Evolutionary conservation across 441 rosid genomes (phyloP).

Genomic region (Kokia cookei): DNA sequence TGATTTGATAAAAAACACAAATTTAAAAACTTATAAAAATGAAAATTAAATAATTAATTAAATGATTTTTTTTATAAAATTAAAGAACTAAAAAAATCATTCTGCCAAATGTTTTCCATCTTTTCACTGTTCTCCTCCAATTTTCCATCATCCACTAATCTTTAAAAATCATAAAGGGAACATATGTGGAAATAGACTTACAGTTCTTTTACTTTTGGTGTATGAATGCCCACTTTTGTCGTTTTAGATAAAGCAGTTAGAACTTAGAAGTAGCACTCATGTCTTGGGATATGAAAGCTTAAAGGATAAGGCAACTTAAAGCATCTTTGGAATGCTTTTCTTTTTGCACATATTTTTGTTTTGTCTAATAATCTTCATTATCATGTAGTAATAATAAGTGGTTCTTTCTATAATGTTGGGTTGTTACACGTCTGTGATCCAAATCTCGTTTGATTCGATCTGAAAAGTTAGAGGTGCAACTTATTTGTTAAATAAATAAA

Average conservation of each 20-base stretch:
- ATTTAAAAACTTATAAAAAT: fast-evolving
- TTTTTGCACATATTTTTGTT: background rate
- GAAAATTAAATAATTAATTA: no score
- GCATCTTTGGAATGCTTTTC: background rate
- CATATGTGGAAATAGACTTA: background rate
- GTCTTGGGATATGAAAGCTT: background rate
- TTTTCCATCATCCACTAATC: background rate
- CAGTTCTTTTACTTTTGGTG: background rate
- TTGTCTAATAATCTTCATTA: background rate
- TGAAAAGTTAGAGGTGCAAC: no score
- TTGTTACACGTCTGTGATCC: no score
- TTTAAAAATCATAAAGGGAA: background rate
- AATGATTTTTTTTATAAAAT: no score
- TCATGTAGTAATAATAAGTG: background rate
- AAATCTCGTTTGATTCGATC: no score
- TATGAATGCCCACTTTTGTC: background rate
- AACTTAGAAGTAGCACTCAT: background rate
- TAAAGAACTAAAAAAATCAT: no score
- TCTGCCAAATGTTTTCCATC: background rate
- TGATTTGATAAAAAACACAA: no score
- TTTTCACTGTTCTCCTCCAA: background rate
- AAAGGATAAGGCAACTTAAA: background rate
- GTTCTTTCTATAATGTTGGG: background rate
- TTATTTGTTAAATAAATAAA: no score
- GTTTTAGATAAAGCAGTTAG: background rate